Evolutionary conservation across 176 grass and related monocot species (phyloP), one percentile per base, ranked within the genome.

Genomic region (Juncus inflexus): DNA sequence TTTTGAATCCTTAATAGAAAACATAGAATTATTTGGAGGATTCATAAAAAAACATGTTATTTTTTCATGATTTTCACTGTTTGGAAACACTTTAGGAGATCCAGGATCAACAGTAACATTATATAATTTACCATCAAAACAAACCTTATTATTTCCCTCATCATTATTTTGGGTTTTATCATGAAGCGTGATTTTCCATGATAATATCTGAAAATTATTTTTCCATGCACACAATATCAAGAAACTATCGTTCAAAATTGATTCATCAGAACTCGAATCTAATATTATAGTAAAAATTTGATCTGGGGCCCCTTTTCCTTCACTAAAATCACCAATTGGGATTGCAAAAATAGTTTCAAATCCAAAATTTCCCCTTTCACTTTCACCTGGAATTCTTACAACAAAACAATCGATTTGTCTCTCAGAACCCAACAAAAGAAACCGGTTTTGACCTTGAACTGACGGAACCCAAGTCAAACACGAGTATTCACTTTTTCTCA

Each of bases 381-480:
- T 60, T 55, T 71, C 81, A 40, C 65, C 76, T 54, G 80, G 77
- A 74, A 86, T 78, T 79, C 82, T 76, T 12, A 86, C 40, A 42
- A 86, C 60, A 66, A 88, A 79, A 83, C 79, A 88, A 79, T 96
- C 84, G n/a, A 71, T 79, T 79, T 78, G 87, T 73, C 69, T 75
- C 76, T 83, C 79, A 76, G 77, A 61, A 69, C 87, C 84, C 45
- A 96, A 52, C 47, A 96, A 62, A 85, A 96, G 81, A 83, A 96
- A 88, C 56, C 59, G 83, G 9, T 77, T 81, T 67, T 86, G 63
- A 56, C 74, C 50, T 61, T 76, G 36, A 81, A 90, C 41, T 71
- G 84, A 81, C 60, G 91, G 91, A 59, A 66, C 87, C 91, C 91
- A 96, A 62, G 70, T 87, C 39, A 96, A 66, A 73, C 87, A 88